Percentiles rank a stretch among this genome's conserved stretches.
phyloP scores from a whole-genome alignment of 2,329 filamentous ascomycete species.

The Zymoseptoria pseudotritici region DNA sequence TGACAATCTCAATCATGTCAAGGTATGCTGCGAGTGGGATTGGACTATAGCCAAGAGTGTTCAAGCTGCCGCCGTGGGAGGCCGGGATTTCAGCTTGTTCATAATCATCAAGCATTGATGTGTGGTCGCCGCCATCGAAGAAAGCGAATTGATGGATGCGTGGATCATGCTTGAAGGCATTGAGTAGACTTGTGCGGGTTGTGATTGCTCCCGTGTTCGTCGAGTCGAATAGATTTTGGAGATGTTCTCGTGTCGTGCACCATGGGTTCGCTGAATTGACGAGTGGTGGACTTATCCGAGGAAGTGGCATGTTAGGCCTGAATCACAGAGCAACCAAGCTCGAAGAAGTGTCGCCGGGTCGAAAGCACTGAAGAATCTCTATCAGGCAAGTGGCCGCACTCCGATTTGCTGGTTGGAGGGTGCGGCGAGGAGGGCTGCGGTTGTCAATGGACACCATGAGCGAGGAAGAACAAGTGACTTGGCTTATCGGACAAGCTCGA shows the following conservation, averaged over 20 bases:
- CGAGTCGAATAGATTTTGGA: slow-evolving; percentile 53
- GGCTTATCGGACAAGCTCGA: too few species aligned
- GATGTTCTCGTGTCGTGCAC: slow-evolving; percentile 59
- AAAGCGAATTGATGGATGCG: slow-evolving; percentile 58
- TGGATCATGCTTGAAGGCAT: slow-evolving; percentile 57
- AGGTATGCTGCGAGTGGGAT: slow-evolving; percentile 54
- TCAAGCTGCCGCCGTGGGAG: slow-evolving; percentile 39
- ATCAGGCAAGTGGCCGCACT: too few species aligned
- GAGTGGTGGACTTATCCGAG: slow-evolving; percentile 56
- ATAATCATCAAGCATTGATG: slow-evolving; percentile 12
- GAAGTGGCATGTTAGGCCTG: slow-evolving; percentile 22
- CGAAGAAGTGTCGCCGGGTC: background rate
- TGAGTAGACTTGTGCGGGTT: slow-evolving; percentile 59
- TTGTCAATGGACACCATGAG: too few species aligned
- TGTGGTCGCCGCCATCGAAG: slow-evolving; percentile 45
- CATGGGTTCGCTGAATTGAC: slow-evolving; percentile 71
- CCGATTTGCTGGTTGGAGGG: too few species aligned
- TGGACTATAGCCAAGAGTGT: slow-evolving; percentile 69
- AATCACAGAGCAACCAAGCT: background rate
- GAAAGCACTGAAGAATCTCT: too few species aligned
- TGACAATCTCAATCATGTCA: slow-evolving; percentile 37
- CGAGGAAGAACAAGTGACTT: too few species aligned
- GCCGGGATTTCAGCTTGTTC: slow-evolving; percentile 26
- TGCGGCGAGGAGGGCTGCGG: too few species aligned
- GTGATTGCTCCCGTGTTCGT: slow-evolving; percentile 65